Evolutionary conservation across 2,329 filamentous ascomycete genomes (phyloP).

Genomic region (Neonectria punicea): DNA sequence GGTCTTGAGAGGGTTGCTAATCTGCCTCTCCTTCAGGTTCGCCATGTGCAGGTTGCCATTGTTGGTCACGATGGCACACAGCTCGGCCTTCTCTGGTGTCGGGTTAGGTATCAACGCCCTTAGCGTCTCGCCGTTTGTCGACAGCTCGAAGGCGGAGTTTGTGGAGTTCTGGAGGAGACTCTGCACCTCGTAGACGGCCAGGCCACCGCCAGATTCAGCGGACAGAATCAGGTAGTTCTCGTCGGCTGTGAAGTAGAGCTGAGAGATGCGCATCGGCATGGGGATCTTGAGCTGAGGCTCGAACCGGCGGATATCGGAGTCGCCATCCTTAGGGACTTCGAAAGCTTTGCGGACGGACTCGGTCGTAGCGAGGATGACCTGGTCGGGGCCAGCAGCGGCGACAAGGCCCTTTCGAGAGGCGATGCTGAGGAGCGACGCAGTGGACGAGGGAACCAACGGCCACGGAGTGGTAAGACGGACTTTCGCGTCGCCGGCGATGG

Average conservation of each 20-base stretch:
- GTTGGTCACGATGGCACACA: slow-evolving; percentile 83
- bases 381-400: slow-evolving; percentile 87
- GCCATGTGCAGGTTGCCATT: slow-evolving; percentile 87
- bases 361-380: slow-evolving; percentile 79
- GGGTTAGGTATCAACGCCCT: slow-evolving; percentile 85
- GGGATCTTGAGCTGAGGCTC: slow-evolving; percentile 78
- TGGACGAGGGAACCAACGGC: slow-evolving; percentile 78
- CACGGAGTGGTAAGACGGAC: slow-evolving; percentile 83
- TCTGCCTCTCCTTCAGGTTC: slow-evolving; percentile 75
- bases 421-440: slow-evolving; percentile 84
- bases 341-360: slow-evolving; percentile 83
- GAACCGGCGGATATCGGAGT: slow-evolving; percentile 75
- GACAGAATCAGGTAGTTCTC: slow-evolving; percentile 86
- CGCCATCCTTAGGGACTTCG: slow-evolving; percentile 65
- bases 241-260: slow-evolving; percentile 90
- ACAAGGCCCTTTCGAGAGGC: slow-evolving; percentile 83
- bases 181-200: slow-evolving; percentile 84
- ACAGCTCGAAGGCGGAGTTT: slow-evolving; percentile 77
- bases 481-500: slow-evolving; percentile 83
- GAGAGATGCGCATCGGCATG: slow-evolving; percentile 81
- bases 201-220: slow-evolving; percentile 81
- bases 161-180: slow-evolving; percentile 73
- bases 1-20: slow-evolving; percentile 72
- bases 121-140: slow-evolving; percentile 79
- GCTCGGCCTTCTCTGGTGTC: slow-evolving; percentile 74